A percentile compares a stretch with the other conserved stretches of the same genome.
Conservation (phyloP, 768 basidiomycete genomes). For the Boletus tomentosulus region DNA sequence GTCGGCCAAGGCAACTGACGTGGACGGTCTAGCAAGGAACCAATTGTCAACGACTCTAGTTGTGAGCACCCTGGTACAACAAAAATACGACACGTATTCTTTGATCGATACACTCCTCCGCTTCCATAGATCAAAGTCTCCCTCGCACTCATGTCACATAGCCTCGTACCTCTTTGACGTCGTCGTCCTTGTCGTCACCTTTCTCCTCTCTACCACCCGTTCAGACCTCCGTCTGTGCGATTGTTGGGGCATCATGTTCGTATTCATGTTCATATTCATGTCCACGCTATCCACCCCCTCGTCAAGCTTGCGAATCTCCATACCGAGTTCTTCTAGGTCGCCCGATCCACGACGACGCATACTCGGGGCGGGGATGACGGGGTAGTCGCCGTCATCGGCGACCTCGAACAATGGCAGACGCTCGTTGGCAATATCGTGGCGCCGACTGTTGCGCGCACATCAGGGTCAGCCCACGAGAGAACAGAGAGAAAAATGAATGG, state of each 20-base stretch:
- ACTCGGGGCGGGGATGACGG: slow-evolving; percentile 57
- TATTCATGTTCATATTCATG: not conserved
- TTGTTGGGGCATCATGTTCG: not conserved
- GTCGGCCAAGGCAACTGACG: too few species aligned
- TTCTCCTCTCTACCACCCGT: slow-evolving; percentile 57
- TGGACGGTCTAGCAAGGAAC: too few species aligned
- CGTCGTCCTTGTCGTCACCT: slow-evolving; percentile 40
- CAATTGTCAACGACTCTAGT: too few species aligned
- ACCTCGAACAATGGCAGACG: slow-evolving; percentile 59
- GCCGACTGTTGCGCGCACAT: slow-evolving; percentile 44
- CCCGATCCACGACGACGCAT: slow-evolving; percentile 48
- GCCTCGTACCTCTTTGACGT: slow-evolving; percentile 59
- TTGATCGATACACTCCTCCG: not conserved
- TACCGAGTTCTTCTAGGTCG: slow-evolving; percentile 43
- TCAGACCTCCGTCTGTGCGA: slow-evolving; percentile 37
- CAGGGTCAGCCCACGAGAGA: not conserved
- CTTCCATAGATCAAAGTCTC: too few species aligned
- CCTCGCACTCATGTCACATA: not conserved
- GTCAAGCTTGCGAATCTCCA: slow-evolving; percentile 65
- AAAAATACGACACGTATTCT: not conserved
- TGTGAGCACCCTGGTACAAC: too few species aligned
- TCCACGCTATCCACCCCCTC: slow-evolving; percentile 42
- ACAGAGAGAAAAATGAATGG: slow-evolving; percentile 1
- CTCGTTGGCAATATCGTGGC: slow-evolving; percentile 70
- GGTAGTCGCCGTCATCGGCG: slow-evolving; percentile 27